Percentiles rank a stretch among this genome's conserved stretches.
Conservation (phyloP, 1,284 basidiomycete species). For the Hemileia vastatrix region DNA sequence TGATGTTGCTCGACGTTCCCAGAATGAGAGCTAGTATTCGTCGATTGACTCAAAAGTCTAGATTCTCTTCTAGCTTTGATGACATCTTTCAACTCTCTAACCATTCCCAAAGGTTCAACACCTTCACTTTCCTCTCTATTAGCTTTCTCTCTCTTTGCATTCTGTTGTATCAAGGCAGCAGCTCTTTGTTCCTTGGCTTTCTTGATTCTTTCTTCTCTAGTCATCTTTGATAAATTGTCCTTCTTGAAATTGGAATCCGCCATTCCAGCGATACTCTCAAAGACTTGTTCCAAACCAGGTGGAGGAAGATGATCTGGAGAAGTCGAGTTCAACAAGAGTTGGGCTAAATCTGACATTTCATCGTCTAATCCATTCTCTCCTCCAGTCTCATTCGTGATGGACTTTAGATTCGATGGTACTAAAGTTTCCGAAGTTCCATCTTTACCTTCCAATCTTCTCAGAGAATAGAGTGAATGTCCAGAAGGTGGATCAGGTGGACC, state of each 20-base stretch:
- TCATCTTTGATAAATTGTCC: constrained; percentile 20
- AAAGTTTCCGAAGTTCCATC: background rate
- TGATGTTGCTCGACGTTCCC: background rate
- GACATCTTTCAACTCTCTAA: constrained; percentile 33
- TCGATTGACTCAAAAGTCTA: background rate
- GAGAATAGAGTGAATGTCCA: background rate
- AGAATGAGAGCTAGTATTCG: background rate
- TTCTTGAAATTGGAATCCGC: constrained; percentile 19
- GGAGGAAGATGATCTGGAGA: constrained; percentile 33
- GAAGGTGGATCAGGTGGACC: background rate
- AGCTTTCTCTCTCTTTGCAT: constrained; percentile 10
- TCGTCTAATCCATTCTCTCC: background rate
- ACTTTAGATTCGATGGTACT: background rate
- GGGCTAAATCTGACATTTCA: background rate
- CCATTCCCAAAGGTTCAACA: constrained; percentile 26
- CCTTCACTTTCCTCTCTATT: constrained; percentile 20
- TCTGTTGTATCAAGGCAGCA: constrained; percentile 16
- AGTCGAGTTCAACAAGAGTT: constrained; percentile 25
- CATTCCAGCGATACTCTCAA: constrained; percentile 34
- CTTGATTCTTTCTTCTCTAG: constrained; percentile 34
- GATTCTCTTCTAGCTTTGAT: constrained; percentile 16
- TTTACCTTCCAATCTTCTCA: background rate
- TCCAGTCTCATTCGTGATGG: background rate
- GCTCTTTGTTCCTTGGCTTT: constrained; percentile 25
- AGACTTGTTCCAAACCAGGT: constrained; percentile 37